Percentiles rank a stretch among this genome's conserved stretches.
Conservation (phyloP, 2,329 filamentous ascomycete genomes). For the Colletotrichum sp. region DNA sequence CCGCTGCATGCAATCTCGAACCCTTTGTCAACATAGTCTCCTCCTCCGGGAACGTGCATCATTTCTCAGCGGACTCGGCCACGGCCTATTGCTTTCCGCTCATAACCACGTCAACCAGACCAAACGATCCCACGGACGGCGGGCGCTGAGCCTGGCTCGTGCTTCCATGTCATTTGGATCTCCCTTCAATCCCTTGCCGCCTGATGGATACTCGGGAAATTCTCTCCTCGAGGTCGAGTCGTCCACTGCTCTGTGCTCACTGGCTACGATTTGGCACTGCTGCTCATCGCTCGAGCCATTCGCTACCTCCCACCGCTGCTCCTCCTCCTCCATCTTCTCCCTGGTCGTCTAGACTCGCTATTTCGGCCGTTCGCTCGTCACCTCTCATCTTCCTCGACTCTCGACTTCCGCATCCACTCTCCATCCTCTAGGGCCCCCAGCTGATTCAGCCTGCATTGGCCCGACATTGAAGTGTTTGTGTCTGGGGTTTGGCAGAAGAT, state of each 20-base stretch:
- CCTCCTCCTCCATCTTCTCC: background rate
- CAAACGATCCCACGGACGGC: background rate
- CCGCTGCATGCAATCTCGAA: background rate
- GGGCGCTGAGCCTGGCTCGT: conserved; percentile 11
- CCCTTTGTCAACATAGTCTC: background rate
- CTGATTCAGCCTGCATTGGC: background rate
- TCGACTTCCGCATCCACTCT: background rate
- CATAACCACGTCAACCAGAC: conserved; percentile 1
- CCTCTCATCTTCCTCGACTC: background rate
- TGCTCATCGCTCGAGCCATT: background rate
- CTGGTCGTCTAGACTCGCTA: background rate
- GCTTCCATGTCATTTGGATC: background rate
- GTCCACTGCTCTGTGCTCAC: background rate
- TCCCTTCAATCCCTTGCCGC: background rate
- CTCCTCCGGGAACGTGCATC: background rate
- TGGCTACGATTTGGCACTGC: background rate
- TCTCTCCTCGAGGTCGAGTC: background rate
- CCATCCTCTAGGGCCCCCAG: background rate
- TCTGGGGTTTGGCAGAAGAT: background rate
- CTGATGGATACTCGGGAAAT: background rate
- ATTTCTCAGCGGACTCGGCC: background rate
- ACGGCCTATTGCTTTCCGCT: background rate
- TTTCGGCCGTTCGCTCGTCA: background rate
- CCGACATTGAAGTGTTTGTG: background rate
- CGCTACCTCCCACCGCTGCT: background rate